A percentile compares a stretch with the other conserved stretches of the same genome.
Conservation (phyloP, 495 filamentous ascomycete species). For the Penicillium malachiteum region DNA sequence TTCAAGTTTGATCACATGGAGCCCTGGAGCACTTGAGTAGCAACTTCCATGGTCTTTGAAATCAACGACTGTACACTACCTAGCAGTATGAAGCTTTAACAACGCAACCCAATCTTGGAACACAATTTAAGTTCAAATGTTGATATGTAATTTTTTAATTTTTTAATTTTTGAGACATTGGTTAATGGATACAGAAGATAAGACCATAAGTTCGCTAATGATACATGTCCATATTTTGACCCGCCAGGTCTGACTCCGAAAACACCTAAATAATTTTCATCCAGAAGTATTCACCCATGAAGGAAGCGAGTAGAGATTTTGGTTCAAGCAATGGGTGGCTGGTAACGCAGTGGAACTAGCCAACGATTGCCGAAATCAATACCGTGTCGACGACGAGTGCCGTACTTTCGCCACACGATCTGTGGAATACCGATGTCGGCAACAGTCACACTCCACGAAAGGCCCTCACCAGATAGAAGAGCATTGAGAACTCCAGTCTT, state of each 20-base stretch:
- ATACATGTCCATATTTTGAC: not conserved
- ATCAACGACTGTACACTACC: too few species aligned
- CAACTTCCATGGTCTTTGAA: too few species aligned
- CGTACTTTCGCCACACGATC: constrained; percentile 83
- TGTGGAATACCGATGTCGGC: constrained; percentile 84
- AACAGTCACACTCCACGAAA: constrained; percentile 69
- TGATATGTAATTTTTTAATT: too few species aligned
- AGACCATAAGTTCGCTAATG: too few species aligned
- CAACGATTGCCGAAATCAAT: constrained; percentile 84
- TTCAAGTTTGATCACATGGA: too few species aligned
- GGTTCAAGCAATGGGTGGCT: constrained; percentile 12
- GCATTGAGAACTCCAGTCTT: constrained; percentile 78
- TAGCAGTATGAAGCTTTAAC: too few species aligned
- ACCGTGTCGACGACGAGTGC: constrained; percentile 70
- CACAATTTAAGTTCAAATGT: too few species aligned
- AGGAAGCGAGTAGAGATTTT: not conserved
- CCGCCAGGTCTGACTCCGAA: not conserved
- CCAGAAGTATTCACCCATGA: not conserved
- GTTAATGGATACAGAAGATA: too few species aligned
- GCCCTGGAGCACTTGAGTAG: too few species aligned
- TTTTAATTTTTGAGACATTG: too few species aligned
- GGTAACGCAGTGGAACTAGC: constrained; percentile 59
- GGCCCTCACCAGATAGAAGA: constrained; percentile 55
- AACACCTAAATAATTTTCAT: constrained; percentile 7
- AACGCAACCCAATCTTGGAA: too few species aligned